Conservation (phyloP, 1,139 yeast genomes). For the Lodderomyces beijingensis region DNA sequence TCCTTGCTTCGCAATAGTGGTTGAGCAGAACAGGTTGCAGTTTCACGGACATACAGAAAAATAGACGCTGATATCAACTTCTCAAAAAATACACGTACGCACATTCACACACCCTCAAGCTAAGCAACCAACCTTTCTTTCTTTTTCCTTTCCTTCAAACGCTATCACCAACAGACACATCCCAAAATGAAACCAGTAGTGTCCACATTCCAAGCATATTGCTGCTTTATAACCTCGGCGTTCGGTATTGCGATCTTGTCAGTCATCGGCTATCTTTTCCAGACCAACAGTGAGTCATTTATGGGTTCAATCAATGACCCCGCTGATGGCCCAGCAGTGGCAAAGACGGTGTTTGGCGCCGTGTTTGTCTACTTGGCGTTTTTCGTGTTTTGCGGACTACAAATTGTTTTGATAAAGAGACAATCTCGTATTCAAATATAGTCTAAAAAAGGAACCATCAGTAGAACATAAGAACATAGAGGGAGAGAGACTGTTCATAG, state of each 20-base stretch:
- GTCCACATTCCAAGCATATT: slow-evolving; percentile 80
- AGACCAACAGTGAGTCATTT: slow-evolving; percentile 81
- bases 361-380: slow-evolving; percentile 77
- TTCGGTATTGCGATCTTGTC: slow-evolving; percentile 87
- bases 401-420: slow-evolving; percentile 59
- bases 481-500: slow-evolving; percentile 25
- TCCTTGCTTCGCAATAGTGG: too few species aligned
- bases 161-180: too few species aligned
- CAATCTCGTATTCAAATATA: slow-evolving; percentile 51
- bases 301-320: slow-evolving; percentile 92
- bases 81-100: too few species aligned
- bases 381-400: slow-evolving; percentile 86
- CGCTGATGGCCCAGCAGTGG: slow-evolving; percentile 89
- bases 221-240: slow-evolving; percentile 87
- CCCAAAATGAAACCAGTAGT: slow-evolving; percentile 35
- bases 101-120: neutral
- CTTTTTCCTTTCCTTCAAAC: slow-evolving; percentile 1
- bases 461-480: too few species aligned
- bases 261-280: slow-evolving; percentile 77
- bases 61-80: neutral
- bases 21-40: too few species aligned
- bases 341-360: slow-evolving; percentile 85
- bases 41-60: too few species aligned
- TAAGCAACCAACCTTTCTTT: neutral
- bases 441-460: too few species aligned